A percentile compares a stretch with the other conserved stretches of the same genome.
Conservation (phyloP, 768 basidiomycete genomes). For the Mrakia frigida region DNA sequence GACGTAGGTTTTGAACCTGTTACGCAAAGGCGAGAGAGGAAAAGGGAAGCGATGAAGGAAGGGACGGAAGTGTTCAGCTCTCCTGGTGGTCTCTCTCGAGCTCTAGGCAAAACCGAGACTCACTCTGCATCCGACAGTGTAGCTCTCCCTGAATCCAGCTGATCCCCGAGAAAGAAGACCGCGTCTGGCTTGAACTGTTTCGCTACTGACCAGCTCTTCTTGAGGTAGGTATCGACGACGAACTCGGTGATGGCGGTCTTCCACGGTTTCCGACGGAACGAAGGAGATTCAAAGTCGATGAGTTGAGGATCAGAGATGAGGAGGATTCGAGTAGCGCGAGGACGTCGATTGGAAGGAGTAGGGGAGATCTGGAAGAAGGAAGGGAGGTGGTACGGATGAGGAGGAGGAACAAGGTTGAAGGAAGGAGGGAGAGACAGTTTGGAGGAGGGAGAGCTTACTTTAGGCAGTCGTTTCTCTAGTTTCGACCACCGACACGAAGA, state of each 20-base stretch:
- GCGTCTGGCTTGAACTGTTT: conserved; percentile 58
- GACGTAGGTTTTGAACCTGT: conserved; percentile 69
- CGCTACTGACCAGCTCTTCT: conserved; percentile 75
- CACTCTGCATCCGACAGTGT: conserved; percentile 64
- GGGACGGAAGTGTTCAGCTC: background rate
- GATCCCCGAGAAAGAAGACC: conserved; percentile 80
- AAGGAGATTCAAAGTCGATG: conserved; percentile 66
- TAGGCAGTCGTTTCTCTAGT: conserved; percentile 1
- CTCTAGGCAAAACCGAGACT: conserved; percentile 41
- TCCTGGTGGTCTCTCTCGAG: background rate
- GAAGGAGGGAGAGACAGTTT: background rate
- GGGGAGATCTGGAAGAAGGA: background rate
- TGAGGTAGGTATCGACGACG: conserved; percentile 72
- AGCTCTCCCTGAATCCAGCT: conserved; percentile 79
- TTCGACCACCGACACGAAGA: conserved; percentile 30
- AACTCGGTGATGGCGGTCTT: conserved; percentile 59
- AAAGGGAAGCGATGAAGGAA: background rate
- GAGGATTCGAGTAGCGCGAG: conserved; percentile 57
- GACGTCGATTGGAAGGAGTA: background rate
- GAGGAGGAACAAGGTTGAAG: background rate
- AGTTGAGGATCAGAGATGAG: conserved; percentile 85
- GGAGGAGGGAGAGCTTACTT: background rate
- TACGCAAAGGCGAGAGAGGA: no score
- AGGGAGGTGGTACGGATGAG: background rate
- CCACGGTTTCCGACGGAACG: conserved; percentile 53